A percentile compares a stretch with the other conserved stretches of the same genome.
Conservation (phyloP, 2,329 filamentous ascomycete species). For the Penicillium digitatum region DNA sequence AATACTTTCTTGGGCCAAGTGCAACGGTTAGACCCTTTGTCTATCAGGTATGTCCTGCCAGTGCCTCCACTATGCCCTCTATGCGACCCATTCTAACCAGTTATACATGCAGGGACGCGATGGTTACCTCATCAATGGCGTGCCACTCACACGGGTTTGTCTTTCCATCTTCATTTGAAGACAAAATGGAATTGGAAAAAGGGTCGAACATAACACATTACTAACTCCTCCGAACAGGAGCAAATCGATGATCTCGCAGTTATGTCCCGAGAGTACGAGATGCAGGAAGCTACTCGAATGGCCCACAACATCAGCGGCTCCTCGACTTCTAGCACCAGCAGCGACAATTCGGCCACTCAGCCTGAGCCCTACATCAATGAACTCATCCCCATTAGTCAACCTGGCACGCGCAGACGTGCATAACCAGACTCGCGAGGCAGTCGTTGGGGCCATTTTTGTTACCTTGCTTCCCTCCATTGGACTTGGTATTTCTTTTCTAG, state of each 20-base stretch:
- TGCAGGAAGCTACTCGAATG: conserved; percentile 47
- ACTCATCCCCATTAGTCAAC: conserved; percentile 37
- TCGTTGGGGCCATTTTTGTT: conserved; percentile 9
- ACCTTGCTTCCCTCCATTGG: background rate
- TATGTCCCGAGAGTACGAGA: conserved; percentile 48
- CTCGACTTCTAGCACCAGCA: conserved; percentile 4
- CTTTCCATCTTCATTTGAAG: background rate
- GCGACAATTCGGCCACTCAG: conserved; percentile 7
- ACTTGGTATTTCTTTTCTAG: background rate
- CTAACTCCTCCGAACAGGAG: conserved; percentile 33
- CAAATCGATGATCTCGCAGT: conserved; percentile 49
- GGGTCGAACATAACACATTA: background rate
- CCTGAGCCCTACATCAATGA: conserved; percentile 44
- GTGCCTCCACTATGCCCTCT: conserved; percentile 3
- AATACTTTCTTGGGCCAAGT: conserved; percentile 48
- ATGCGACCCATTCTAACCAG: conserved; percentile 24
- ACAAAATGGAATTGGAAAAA: background rate
- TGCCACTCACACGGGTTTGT: conserved; percentile 45
- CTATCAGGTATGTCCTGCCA: conserved; percentile 40
- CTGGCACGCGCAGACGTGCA: conserved; percentile 28
- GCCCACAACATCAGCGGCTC: conserved; percentile 23
- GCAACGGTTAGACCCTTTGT: conserved; percentile 47
- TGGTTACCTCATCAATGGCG: conserved; percentile 47
- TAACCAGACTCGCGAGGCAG: conserved; percentile 29
- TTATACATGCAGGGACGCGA: conserved; percentile 42